A percentile compares a stretch with the other conserved stretches of the same genome.
Conservation (phyloP, 495 filamentous ascomycete species). For the Penicillium tannophilum region DNA sequence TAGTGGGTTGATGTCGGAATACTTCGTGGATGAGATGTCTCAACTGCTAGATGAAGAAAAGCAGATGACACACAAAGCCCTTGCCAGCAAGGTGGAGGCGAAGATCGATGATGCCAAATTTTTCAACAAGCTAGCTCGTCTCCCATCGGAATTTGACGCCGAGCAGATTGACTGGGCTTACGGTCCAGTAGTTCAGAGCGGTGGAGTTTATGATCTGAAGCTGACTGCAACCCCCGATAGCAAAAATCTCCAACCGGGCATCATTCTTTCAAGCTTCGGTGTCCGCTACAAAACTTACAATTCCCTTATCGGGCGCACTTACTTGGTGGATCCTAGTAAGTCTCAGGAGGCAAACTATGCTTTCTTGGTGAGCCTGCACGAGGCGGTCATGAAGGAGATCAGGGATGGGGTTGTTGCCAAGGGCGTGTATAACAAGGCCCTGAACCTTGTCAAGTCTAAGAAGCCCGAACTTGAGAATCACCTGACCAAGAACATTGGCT, state of each 20-base stretch:
- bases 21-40: conserved; percentile 97
- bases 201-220: conserved; percentile 90
- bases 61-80: conserved; percentile 85
- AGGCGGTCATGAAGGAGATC: conserved; percentile 82
- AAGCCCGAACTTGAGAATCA: conserved; percentile 94
- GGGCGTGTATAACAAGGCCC: conserved; percentile 88
- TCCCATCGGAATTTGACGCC: conserved; percentile 86
- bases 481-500: conserved; percentile 86
- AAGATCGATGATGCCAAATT: conserved; percentile 94
- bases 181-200: conserved; percentile 90
- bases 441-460: conserved; percentile 74
- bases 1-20: conserved; percentile 87
- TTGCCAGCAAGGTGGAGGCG: conserved; percentile 79
- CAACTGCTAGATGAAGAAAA: conserved; percentile 91
- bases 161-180: conserved; percentile 91
- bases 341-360: conserved; percentile 93
- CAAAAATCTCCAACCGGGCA: conserved; percentile 85
- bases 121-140: conserved; percentile 80
- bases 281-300: conserved; percentile 93
- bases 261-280: conserved; percentile 89
- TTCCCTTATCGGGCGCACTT: conserved; percentile 87
- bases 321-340: conserved; percentile 95
- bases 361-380: conserved; percentile 83
- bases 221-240: conserved; percentile 73
- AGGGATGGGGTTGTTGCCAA: conserved; percentile 85